phyloP scores from a whole-genome alignment of 2,329 filamentous ascomycete genomes.

The Sporothrix curviconia region DNA sequence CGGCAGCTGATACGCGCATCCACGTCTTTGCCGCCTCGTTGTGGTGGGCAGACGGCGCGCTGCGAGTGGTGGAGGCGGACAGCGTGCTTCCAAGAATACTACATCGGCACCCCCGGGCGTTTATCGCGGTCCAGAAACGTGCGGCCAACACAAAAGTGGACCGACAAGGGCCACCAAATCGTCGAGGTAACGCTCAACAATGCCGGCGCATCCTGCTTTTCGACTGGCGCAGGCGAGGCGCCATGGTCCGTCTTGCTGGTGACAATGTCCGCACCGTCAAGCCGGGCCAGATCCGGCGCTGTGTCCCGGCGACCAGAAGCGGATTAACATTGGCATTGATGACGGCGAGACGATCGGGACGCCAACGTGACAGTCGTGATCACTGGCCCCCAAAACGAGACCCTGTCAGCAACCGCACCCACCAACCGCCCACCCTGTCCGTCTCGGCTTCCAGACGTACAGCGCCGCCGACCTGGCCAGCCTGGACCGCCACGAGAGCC shows the following conservation, averaged over 20 bases:
- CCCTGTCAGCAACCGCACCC: no score
- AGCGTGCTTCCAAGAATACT: no score
- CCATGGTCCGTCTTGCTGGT: slow-evolving; percentile 28
- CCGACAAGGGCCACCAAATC: slow-evolving; percentile 28
- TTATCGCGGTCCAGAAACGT: slow-evolving; percentile 37
- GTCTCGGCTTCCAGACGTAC: slow-evolving; percentile 15
- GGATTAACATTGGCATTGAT: slow-evolving; percentile 22
- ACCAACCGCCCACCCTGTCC: background rate
- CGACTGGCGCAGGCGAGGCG: slow-evolving; percentile 22
- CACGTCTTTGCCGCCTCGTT: slow-evolving; percentile 39
- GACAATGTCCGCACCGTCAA: slow-evolving; percentile 39
- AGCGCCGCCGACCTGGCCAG: slow-evolving; percentile 22
- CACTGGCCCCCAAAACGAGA: no score
- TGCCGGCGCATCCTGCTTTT: slow-evolving; percentile 30
- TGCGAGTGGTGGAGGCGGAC: no score
- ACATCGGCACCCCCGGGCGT: no score
- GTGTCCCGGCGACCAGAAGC: slow-evolving; percentile 37
- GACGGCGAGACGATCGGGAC: slow-evolving; percentile 9
- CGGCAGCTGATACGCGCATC: slow-evolving; percentile 24
- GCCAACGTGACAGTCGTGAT: background rate
- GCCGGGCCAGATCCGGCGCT: slow-evolving; percentile 33
- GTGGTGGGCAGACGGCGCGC: slow-evolving; percentile 19
- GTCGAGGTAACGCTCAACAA: slow-evolving; percentile 37
- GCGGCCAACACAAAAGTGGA: slow-evolving; percentile 38
- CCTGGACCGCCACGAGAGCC: slow-evolving; percentile 35